Conservation (phyloP, 2,329 filamentous ascomycete species). For the Beauveria rudraprayagi region DNA sequence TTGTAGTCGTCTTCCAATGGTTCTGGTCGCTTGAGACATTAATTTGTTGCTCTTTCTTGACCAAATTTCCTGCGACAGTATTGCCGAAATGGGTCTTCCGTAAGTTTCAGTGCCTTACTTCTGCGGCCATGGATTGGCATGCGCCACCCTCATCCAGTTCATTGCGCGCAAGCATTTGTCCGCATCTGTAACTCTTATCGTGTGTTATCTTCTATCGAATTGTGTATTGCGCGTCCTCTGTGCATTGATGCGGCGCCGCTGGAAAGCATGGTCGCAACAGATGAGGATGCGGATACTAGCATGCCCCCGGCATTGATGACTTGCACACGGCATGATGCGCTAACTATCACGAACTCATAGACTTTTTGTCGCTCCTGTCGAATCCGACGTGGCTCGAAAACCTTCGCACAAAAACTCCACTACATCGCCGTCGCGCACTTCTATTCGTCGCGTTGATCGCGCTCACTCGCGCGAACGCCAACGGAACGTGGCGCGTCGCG, state of each 20-base stretch:
- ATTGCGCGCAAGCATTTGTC: neutral
- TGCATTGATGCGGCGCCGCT: neutral
- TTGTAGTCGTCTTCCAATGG: neutral
- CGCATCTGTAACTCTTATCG: neutral
- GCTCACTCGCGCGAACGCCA: slow-evolving; percentile 20
- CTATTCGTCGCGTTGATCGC: slow-evolving; percentile 32
- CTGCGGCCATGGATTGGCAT: neutral
- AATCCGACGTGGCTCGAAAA: slow-evolving; percentile 34
- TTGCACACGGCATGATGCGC: neutral
- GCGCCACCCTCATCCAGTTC: neutral
- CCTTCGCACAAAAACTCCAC: slow-evolving; percentile 22
- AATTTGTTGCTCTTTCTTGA: neutral
- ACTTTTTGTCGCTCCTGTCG: slow-evolving; percentile 38
- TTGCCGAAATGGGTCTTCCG: slow-evolving; percentile 37
- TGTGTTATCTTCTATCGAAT: neutral
- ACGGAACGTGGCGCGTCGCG: slow-evolving; percentile 16
- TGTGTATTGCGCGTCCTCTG: neutral
- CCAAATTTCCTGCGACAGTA: neutral
- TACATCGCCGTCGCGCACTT: slow-evolving; percentile 28
- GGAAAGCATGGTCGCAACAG: neutral
- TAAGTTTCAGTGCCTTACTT: slow-evolving; percentile 27
- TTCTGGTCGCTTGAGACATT: slow-evolving; percentile 9
- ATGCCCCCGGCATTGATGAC: neutral
- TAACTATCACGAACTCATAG: slow-evolving; percentile 20
- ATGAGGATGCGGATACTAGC: neutral